phyloP scores from a whole-genome alignment of 2,329 filamentous ascomycete genomes.

The Neocucurbitaria cava region DNA sequence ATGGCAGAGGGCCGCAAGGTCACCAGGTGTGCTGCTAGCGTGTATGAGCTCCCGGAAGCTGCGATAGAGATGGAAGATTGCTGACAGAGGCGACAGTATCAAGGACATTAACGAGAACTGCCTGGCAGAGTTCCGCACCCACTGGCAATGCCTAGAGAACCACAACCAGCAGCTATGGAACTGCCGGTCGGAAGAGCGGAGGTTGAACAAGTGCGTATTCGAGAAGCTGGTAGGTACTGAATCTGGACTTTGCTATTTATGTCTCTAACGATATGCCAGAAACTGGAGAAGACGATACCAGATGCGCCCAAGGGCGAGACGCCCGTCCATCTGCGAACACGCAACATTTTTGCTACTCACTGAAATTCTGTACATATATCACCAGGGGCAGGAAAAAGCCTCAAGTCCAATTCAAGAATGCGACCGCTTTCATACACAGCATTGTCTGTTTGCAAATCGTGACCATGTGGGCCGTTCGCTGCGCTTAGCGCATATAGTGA shows the following conservation, averaged over 20 bases:
- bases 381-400: constrained; percentile 27
- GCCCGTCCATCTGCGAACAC: constrained; percentile 57
- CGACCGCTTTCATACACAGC: neutral
- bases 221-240: constrained; percentile 82
- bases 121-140: constrained; percentile 85
- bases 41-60: constrained; percentile 63
- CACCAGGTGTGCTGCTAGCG: constrained; percentile 92
- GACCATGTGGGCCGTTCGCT: constrained; percentile 10
- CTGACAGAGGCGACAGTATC: constrained; percentile 63
- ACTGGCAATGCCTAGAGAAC: constrained; percentile 96
- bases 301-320: constrained; percentile 57
- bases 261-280: constrained; percentile 39
- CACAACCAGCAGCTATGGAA: constrained; percentile 99
- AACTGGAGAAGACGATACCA: constrained; percentile 61
- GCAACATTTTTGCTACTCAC: constrained; percentile 51
- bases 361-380: constrained; percentile 44
- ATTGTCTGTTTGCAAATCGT: constrained; percentile 20
- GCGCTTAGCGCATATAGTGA: neutral
- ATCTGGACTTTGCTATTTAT: neutral
- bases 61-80: neutral
- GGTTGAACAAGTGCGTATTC: constrained; percentile 93
- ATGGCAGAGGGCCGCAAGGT: constrained; percentile 96
- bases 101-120: constrained; percentile 97
- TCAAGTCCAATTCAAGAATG: constrained; percentile 17
- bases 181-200: constrained; percentile 86